Base-by-base conservation (phyloP, 495 filamentous ascomycete species). In the Cenococcum geophilum region DNA sequence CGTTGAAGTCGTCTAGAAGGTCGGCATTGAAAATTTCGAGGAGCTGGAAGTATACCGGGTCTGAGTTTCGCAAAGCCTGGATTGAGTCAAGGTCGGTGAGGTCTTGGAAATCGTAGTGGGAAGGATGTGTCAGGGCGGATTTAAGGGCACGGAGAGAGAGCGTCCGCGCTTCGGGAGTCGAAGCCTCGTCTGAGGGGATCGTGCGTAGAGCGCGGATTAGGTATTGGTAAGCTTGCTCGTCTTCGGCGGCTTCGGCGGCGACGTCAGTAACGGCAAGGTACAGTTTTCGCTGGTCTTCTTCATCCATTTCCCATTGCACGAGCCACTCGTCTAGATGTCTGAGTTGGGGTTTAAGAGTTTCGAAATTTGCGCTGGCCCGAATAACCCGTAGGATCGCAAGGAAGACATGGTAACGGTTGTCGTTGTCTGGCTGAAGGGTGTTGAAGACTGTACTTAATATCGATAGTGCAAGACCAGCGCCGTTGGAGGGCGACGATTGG, bases 371-470 rank as follows among this genome's bases (percentile, higher is more conserved):
- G 20, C 65, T 68, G 65, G 84, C 81, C 63, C 88, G 85, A 73
- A 97, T 83, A 60, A 95, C 86, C 62, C 83, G 82, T 27, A 96
- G 71, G 64, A 96, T 88, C 65, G 89, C 83, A 74, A 91, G 77
- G 69, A 97, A 86, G 63, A 97, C 89, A 67, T 95, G 86, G 80
- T 87, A 97, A 34, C 92, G 86, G 68, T 86, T 80, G 10, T 88
- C 86, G 72, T 90, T 88, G 61, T 81, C 76, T 47, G 82, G 71
- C 48, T 69, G 79, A 57, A 97, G 84, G 55, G 95, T 89, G 78
- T 99, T 99, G 87, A 97, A 99, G 74, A 99, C 82, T 59, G 91
- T 96, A 70, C 89, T 91, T 63, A 99, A 84, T 58, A 91, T 87
- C 61, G 86, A 87, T 66, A 96, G 86, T 56, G 89, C 86, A 59